Evolutionary conservation across 208 protist genomes (phyloP).

Genomic region (Kentomonas sorsogonicus): DNA sequence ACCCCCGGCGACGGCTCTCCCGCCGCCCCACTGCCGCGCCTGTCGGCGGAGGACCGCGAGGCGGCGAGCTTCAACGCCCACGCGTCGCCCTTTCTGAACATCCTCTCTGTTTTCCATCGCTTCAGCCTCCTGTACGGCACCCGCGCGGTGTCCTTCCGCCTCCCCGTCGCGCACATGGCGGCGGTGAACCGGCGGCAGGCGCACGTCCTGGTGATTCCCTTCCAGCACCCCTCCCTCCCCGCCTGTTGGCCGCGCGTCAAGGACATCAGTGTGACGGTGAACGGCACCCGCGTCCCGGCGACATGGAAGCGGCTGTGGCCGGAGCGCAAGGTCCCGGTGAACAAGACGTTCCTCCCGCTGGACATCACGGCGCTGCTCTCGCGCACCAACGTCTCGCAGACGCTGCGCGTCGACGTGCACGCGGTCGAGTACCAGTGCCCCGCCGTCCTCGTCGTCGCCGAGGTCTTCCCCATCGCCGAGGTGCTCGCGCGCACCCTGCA

Average conservation of each 20-base stretch:
- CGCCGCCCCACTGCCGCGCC: neutral
- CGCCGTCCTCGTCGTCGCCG: slow-evolving; percentile 44
- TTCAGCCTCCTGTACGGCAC: slow-evolving; percentile 69
- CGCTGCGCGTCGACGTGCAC: slow-evolving; percentile 54
- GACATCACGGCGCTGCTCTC: slow-evolving; percentile 70
- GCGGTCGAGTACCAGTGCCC: slow-evolving; percentile 56
- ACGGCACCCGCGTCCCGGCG: slow-evolving; percentile 53
- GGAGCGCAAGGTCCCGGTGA: slow-evolving; percentile 47
- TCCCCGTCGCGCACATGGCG: slow-evolving; percentile 52
- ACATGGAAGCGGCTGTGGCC: slow-evolving; percentile 78
- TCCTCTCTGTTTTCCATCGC: slow-evolving; percentile 39
- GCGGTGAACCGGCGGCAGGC: slow-evolving; percentile 49
- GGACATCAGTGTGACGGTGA: slow-evolving; percentile 74
- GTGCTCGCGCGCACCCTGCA: slow-evolving; percentile 40
- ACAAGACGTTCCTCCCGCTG: slow-evolving; percentile 65
- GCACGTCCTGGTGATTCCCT: slow-evolving; percentile 54
- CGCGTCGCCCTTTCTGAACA: slow-evolving; percentile 55
- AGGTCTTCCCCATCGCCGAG: slow-evolving; percentile 43
- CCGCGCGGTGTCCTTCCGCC: slow-evolving; percentile 49
- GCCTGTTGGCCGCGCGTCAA: slow-evolving; percentile 60
- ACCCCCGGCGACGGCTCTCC: neutral
- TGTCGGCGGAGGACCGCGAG: slow-evolving; percentile 15
- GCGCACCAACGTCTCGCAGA: slow-evolving; percentile 32
- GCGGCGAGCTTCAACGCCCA: slow-evolving; percentile 40
- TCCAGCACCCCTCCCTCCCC: slow-evolving; percentile 49